These are phyloP conservation scores for Scenedesmus sp. DNA, from an alignment of 163 green algal genomes.

Conservation along the genomic window DNA sequence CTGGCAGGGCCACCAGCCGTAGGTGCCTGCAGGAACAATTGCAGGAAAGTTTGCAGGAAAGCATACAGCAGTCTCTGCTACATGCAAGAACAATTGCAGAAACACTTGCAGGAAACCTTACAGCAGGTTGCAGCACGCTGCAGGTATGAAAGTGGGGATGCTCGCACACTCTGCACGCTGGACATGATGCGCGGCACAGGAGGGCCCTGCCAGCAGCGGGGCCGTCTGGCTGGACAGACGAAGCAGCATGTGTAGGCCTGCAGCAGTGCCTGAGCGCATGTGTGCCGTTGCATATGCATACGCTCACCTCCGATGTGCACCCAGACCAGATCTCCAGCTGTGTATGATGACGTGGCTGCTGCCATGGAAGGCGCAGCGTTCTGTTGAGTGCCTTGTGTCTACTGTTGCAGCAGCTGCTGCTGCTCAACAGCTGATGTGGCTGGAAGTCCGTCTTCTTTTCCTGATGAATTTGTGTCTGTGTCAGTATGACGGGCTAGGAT, in stretches of 20 bases:
- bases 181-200: not conserved
- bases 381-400: too few relatives aligned
- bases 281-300: too few relatives aligned
- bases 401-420: too few relatives aligned
- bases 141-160: not conserved
- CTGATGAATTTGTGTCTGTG: too few relatives aligned
- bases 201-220: not conserved
- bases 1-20: slow-evolving; percentile 47
- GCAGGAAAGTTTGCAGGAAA: not conserved
- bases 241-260: not conserved
- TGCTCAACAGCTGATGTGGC: too few relatives aligned
- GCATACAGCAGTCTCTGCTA: not conserved
- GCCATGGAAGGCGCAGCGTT: too few relatives aligned
- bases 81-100: too few relatives aligned
- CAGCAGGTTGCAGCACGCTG: not conserved
- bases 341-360: not conserved
- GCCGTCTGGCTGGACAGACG: not conserved
- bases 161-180: not conserved
- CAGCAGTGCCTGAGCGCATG: too few relatives aligned
- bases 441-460: too few relatives aligned
- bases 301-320: slow-evolving; percentile 38
- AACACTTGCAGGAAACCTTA: too few relatives aligned
- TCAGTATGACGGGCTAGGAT: too few relatives aligned
- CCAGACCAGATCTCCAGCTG: slow-evolving; percentile 33
- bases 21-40: not conserved